Conservation (phyloP, 192 early-diverging fungal species). For the Physocladia obscura region DNA sequence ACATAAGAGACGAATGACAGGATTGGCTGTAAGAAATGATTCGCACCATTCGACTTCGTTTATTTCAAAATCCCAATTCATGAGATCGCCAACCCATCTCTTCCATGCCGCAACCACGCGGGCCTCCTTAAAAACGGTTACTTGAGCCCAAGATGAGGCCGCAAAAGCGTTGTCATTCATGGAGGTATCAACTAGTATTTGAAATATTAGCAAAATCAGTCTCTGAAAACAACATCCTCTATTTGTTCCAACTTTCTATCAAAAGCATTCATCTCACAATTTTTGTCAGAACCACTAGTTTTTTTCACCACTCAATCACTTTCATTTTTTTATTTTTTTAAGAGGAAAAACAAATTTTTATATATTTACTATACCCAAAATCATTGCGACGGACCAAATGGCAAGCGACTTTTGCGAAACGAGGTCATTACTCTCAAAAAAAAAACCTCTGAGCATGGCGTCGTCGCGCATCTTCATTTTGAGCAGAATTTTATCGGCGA, state of each 20-base stretch:
- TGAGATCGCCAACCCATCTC: constrained; percentile 14
- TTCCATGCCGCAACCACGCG: constrained; percentile 22
- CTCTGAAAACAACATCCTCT: no score
- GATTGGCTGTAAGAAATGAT: not conserved
- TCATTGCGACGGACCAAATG: constrained; percentile 4
- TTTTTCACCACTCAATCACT: no score
- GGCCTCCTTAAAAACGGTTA: constrained; percentile 23
- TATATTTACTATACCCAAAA: no score
- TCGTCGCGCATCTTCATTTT: not conserved
- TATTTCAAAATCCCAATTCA: constrained; percentile 23
- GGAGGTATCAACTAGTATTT: constrained; percentile 19
- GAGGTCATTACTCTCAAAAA: not conserved
- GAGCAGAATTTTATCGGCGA: not conserved
- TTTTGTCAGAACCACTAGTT: no score
- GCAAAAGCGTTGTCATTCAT: constrained; percentile 35
- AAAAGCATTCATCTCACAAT: no score
- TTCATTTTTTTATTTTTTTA: no score
- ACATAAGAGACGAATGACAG: not conserved
- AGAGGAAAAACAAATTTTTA: no score
- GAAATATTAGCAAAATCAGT: no score
- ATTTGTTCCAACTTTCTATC: no score
- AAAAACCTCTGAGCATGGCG: constrained; percentile 16
- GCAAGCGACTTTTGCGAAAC: constrained; percentile 12
- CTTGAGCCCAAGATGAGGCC: constrained; percentile 27
- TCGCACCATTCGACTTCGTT: not conserved